Percentiles rank a stretch among this genome's conserved stretches.
phyloP scores from a whole-genome alignment of 2,329 filamentous ascomycete genomes.

The Xylariaceae sp. region DNA sequence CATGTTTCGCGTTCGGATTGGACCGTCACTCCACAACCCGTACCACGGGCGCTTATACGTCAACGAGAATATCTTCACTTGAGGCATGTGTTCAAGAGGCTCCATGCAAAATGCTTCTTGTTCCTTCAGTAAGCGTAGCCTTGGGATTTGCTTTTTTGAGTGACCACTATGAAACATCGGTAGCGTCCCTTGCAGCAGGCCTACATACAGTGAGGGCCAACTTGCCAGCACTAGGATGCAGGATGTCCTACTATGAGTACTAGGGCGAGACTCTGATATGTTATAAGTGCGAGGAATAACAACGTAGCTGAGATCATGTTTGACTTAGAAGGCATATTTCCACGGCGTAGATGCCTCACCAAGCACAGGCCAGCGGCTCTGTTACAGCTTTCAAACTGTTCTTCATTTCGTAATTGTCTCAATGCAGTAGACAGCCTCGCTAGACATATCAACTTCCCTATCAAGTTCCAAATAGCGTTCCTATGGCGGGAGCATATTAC shows the following conservation, averaged over 20 bases:
- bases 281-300: not conserved
- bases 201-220: not conserved
- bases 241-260: no score
- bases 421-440: not conserved
- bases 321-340: not conserved
- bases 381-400: not conserved
- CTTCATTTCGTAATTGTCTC: not conserved
- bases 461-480: not conserved
- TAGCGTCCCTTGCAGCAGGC: not conserved
- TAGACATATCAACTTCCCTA: not conserved
- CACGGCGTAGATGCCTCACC: no score
- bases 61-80: not conserved
- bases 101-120: not conserved
- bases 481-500: slow-evolving; percentile 1
- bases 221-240: not conserved
- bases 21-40: no score
- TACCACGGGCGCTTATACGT: no score
- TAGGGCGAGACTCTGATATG: not conserved
- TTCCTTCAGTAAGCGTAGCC: not conserved
- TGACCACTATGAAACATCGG: slow-evolving; percentile 2
- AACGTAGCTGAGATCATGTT: not conserved
- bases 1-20: not conserved
- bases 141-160: no score
- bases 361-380: not conserved
- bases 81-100: not conserved